These are phyloP conservation scores for Kwoniella heveanensis DNA, from an alignment of 768 basidiomycete genomes.

Conservation along the genomic window DNA sequence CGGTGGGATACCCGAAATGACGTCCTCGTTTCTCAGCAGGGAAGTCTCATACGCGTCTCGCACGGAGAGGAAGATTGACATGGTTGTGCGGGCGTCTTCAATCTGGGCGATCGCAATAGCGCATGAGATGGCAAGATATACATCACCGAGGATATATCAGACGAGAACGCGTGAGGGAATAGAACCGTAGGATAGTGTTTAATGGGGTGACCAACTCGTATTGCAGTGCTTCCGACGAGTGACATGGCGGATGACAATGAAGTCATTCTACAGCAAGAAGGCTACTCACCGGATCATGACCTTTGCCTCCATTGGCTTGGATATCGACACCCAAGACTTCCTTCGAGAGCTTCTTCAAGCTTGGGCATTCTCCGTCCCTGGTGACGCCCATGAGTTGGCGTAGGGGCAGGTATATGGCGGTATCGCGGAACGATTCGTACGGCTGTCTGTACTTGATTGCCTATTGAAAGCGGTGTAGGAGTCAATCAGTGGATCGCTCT, in stretches of 20 bases:
- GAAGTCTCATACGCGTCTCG: constrained; percentile 41
- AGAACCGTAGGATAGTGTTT: too few species aligned
- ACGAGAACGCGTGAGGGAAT: too few species aligned
- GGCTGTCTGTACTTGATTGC: constrained; percentile 41
- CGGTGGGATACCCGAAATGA: constrained; percentile 40
- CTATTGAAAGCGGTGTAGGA: too few species aligned
- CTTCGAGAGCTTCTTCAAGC: constrained; percentile 75
- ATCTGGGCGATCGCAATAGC: too few species aligned
- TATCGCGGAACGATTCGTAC: constrained; percentile 49
- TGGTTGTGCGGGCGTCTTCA: constrained; percentile 86
- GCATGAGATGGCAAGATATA: too few species aligned
- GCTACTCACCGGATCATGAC: constrained; percentile 68
- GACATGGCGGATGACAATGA: too few species aligned
- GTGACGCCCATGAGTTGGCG: constrained; percentile 33
- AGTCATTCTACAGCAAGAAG: too few species aligned
- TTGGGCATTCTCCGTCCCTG: constrained; percentile 64
- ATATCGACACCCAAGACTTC: constrained; percentile 75
- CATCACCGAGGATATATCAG: too few species aligned
- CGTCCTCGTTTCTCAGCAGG: constrained; percentile 34
- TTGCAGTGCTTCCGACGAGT: too few species aligned
- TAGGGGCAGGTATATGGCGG: constrained; percentile 49
- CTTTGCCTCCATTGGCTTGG: constrained; percentile 61
- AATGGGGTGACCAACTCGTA: too few species aligned
- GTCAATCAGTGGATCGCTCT: too few species aligned
- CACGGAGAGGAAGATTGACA: constrained; percentile 70